phyloP scores from a whole-genome alignment of 352 stramenopile genomes.

The Phytophthora citricola region DNA sequence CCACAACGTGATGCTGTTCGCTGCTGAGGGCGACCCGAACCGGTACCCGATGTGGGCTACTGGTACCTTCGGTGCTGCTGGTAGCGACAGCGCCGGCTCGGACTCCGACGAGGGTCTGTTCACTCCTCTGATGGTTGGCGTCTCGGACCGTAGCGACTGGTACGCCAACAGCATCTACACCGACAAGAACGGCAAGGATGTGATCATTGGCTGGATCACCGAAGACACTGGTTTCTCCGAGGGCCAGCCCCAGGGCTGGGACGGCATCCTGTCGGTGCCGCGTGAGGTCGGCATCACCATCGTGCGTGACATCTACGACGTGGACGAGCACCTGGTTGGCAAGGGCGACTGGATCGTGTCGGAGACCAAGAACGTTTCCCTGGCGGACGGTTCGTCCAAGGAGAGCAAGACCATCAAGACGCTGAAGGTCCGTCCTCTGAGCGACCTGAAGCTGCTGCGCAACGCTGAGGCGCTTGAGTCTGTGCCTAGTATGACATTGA shows the following conservation, averaged over 20 bases:
- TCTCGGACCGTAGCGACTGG: conserved; percentile 74
- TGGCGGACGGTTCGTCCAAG: conserved; percentile 24
- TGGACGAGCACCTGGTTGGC: conserved; percentile 50
- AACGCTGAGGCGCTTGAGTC: conserved; percentile 45
- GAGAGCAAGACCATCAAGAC: conserved; percentile 76
- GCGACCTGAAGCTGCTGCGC: conserved; percentile 55
- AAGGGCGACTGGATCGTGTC: conserved; percentile 71
- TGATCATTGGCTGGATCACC: conserved; percentile 70
- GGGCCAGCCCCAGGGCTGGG: conserved; percentile 70
- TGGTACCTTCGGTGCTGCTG: conserved; percentile 38
- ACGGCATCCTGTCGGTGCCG: conserved; percentile 67
- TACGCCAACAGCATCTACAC: conserved; percentile 78
- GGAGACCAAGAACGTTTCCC: conserved; percentile 38
- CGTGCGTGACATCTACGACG: conserved; percentile 58
- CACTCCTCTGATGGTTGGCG: conserved; percentile 62
- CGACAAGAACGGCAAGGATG: conserved; percentile 60
- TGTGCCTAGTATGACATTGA: conserved; percentile 35
- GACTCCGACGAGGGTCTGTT: conserved; percentile 49
- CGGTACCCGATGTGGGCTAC: conserved; percentile 75
- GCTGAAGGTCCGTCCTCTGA: conserved; percentile 52
- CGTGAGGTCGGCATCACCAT: conserved; percentile 63
- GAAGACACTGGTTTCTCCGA: conserved; percentile 59
- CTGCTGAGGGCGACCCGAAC: conserved; percentile 50
- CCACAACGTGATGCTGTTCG: conserved; percentile 75
- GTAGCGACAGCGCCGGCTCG: conserved; percentile 20